A percentile compares a stretch with the other conserved stretches of the same genome.
These are phyloP conservation scores for Suillus variegatus DNA, from an alignment of 768 basidiomycete species.

Conservation along the genomic window DNA sequence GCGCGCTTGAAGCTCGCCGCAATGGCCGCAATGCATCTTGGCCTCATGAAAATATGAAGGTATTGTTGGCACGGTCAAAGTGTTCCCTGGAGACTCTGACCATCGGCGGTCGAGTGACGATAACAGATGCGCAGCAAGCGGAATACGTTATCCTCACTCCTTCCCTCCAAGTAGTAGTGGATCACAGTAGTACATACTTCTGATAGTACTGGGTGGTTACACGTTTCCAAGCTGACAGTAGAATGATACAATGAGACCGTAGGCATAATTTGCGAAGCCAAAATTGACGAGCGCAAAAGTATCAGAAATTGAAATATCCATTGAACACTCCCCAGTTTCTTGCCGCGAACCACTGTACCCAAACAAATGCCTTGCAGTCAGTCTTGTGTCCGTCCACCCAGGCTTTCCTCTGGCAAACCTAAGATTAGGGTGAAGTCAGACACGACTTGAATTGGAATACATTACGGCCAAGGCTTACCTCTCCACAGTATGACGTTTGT, in stretches of 20 bases:
- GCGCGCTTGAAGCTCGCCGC: conserved; percentile 11
- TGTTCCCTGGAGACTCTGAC: conserved; percentile 24
- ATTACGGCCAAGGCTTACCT: background rate
- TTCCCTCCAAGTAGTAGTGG: conserved; percentile 14
- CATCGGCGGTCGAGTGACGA: conserved; percentile 13
- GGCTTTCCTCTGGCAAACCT: conserved; percentile 3
- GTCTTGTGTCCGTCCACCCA: background rate
- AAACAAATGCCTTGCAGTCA: background rate
- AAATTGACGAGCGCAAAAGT: too few species aligned
- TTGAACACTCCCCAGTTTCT: background rate
- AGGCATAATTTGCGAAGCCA: too few species aligned
- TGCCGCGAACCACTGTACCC: background rate
- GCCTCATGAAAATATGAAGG: conserved; percentile 16
- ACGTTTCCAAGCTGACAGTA: background rate
- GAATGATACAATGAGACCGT: too few species aligned
- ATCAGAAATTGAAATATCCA: background rate
- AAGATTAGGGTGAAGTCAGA: background rate
- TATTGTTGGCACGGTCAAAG: conserved; percentile 22
- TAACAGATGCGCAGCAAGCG: conserved; percentile 17
- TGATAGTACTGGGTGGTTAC: background rate
- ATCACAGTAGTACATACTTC: background rate
- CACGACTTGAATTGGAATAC: too few species aligned
- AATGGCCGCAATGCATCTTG: conserved; percentile 2
- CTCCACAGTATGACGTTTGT: conserved; percentile 2
- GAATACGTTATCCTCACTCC: conserved; percentile 19